Evolutionary conservation across 2,329 filamentous ascomycete species (phyloP).

Genomic region (Penicillium sp.): DNA sequence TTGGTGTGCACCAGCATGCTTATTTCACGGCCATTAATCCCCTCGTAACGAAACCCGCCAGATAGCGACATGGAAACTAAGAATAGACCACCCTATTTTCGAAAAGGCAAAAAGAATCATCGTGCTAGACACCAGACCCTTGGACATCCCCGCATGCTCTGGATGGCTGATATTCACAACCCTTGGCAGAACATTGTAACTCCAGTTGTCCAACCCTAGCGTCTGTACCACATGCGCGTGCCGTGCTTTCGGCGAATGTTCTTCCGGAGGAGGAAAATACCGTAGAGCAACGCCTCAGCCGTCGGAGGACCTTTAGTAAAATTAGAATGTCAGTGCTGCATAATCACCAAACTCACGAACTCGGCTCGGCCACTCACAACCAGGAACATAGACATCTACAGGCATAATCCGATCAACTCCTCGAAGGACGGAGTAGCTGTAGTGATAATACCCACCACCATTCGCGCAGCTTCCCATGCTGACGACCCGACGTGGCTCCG

Average conservation of each 20-base stretch:
- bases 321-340: neutral
- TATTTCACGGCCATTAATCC: too few relatives aligned
- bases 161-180: too few relatives aligned
- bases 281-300: constrained; percentile 6
- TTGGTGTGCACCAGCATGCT: too few relatives aligned
- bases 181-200: too few relatives aligned
- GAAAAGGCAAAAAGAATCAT: too few relatives aligned
- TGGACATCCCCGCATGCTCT: too few relatives aligned
- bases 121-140: too few relatives aligned
- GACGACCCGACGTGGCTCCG: constrained; percentile 83
- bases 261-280: constrained; percentile 5
- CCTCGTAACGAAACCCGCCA: too few relatives aligned
- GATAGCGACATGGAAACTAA: too few relatives aligned
- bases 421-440: constrained; percentile 75
- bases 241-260: constrained; percentile 6
- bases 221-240: constrained; percentile 13
- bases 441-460: constrained; percentile 84
- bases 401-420: constrained; percentile 77
- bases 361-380: neutral
- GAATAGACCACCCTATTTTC: too few relatives aligned
- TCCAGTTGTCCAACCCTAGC: neutral
- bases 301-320: constrained; percentile 4
- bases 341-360: neutral
- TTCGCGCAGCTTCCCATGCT: constrained; percentile 86
- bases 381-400: constrained; percentile 68